Conservation (phyloP, 768 basidiomycete species). For the Xanthoconium stramineum region DNA sequence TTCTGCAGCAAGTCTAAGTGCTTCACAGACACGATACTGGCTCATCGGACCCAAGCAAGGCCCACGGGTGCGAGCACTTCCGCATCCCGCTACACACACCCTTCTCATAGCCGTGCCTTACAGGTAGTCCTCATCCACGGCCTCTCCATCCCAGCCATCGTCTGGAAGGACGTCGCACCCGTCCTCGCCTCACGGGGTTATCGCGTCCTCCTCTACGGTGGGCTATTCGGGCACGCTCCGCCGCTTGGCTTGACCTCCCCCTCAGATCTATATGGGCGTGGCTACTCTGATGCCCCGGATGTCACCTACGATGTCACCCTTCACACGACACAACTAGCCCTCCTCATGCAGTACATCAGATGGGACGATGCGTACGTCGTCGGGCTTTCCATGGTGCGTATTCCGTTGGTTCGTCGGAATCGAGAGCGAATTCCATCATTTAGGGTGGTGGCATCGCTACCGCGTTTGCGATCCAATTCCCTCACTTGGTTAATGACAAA, state of each 20-base stretch:
- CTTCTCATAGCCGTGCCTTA: conserved; percentile 1
- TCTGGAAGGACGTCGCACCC: conserved; percentile 76
- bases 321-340: conserved; percentile 75
- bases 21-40: conserved; percentile 70
- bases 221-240: conserved; percentile 2
- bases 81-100: not conserved
- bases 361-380: conserved; percentile 67
- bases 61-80: conserved; percentile 46
- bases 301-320: conserved; percentile 62
- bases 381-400: conserved; percentile 70
- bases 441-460: conserved; percentile 75
- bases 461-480: conserved; percentile 69
- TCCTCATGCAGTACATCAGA: conserved; percentile 73
- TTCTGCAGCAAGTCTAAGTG: not conserved
- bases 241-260: not conserved
- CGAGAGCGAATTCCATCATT: conserved; percentile 9
- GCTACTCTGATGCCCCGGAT: conserved; percentile 78
- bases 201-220: conserved; percentile 76
- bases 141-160: conserved; percentile 69
- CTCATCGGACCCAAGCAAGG: conserved; percentile 68
- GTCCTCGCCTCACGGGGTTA: conserved; percentile 58
- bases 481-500: conserved; percentile 63
- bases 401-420: not conserved
- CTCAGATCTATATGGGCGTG: conserved; percentile 75
- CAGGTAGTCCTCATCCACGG: conserved; percentile 79